phyloP scores from a whole-genome alignment of 2,329 filamentous ascomycete species.

The Colletotrichum sp. region DNA sequence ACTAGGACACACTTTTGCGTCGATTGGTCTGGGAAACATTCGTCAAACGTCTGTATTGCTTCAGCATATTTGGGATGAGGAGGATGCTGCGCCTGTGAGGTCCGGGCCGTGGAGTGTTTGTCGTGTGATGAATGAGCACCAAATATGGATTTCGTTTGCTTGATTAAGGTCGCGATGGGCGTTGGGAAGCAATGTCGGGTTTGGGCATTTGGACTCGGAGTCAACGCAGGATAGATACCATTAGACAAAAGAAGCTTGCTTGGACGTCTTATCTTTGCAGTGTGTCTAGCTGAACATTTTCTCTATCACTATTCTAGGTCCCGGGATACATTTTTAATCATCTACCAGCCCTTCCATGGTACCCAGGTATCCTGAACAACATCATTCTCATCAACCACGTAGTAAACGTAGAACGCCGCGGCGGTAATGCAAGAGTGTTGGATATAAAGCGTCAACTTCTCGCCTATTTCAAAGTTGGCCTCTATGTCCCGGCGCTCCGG shows the following conservation, averaged over 20 bases:
- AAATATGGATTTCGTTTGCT: slow-evolving; percentile 55
- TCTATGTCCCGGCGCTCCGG: slow-evolving; percentile 23
- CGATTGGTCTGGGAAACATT: neutral
- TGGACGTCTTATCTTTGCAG: neutral
- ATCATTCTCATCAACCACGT: slow-evolving; percentile 38
- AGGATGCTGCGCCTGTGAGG: neutral
- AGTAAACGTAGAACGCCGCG: slow-evolving; percentile 38
- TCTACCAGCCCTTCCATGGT: slow-evolving; percentile 41
- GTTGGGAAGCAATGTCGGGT: neutral
- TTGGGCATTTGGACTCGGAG: neutral
- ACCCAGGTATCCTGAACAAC: slow-evolving; percentile 38
- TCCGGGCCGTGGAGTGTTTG: slow-evolving; percentile 49
- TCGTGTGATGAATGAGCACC: slow-evolving; percentile 48
- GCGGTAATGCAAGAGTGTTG: slow-evolving; percentile 43
- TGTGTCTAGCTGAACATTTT: neutral
- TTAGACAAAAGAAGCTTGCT: neutral
- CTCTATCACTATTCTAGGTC: no score
- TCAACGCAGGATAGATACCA: neutral
- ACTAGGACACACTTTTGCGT: neutral
- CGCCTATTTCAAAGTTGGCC: slow-evolving; percentile 35
- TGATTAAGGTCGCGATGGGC: slow-evolving; percentile 24
- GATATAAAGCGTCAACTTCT: slow-evolving; percentile 34
- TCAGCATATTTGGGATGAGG: slow-evolving; percentile 45
- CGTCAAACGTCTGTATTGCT: slow-evolving; percentile 30
- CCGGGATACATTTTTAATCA: fast-evolving